Conservation (phyloP, 2,329 filamentous ascomycete genomes). For the Byssochlamys sp. region DNA sequence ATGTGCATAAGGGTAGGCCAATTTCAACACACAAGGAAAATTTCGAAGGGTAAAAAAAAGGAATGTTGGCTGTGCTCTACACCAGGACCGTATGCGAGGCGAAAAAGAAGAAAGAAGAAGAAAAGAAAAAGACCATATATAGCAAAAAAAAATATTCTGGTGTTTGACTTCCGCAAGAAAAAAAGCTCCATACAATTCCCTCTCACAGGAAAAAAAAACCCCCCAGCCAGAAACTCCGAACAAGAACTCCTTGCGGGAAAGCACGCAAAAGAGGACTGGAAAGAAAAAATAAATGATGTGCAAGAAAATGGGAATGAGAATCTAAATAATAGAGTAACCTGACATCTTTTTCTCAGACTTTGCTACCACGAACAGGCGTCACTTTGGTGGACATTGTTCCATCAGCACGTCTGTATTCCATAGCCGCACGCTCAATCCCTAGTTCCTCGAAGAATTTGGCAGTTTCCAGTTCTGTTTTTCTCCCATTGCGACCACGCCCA, state of each 20-base stretch:
- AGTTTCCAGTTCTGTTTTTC: conserved; percentile 8
- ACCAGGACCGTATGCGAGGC: not conserved
- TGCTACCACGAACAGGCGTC: not conserved
- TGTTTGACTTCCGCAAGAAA: conserved; percentile 8
- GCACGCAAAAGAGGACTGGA: not conserved
- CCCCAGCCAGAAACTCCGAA: not conserved
- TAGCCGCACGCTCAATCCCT: conserved; percentile 7
- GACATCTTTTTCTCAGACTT: not conserved
- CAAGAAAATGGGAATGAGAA: not conserved
- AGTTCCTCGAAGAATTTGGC: not conserved
- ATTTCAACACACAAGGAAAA: conserved; percentile 2
- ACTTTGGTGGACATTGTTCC: conserved; percentile 24
- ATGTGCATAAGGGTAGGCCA: not conserved
- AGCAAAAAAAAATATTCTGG: conserved; percentile 6
- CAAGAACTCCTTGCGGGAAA: not conserved
- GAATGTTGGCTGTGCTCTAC: conserved; percentile 1
- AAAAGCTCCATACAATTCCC: conserved; percentile 6
- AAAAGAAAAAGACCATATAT: conserved; percentile 12
- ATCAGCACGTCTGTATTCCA: conserved; percentile 29
- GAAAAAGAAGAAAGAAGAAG: not conserved
- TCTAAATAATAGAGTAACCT: not conserved
- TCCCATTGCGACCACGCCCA: conserved; percentile 3
- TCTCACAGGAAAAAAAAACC: not conserved
- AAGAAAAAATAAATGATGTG: not conserved
- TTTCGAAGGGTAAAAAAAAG: not conserved